phyloP scores from a whole-genome alignment of 805 yeast species.

The Metschnikowia koreensis region DNA sequence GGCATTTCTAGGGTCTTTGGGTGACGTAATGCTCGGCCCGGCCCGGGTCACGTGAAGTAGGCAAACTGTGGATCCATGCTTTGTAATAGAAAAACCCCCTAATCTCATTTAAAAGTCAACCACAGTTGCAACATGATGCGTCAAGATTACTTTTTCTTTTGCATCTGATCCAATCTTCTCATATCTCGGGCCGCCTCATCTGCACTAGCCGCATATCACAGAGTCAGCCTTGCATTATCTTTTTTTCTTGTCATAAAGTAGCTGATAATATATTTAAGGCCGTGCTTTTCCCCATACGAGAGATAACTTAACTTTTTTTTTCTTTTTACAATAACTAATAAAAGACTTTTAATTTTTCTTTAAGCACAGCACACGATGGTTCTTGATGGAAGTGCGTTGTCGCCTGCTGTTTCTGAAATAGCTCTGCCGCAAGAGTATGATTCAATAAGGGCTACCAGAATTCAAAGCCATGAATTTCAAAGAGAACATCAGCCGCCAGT shows the following conservation, averaged over 20 bases:
- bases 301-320: background rate
- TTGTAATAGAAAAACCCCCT: slow-evolving; percentile 1
- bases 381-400: slow-evolving; percentile 2
- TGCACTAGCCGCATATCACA: background rate
- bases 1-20: background rate
- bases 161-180: background rate
- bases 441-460: slow-evolving; percentile 9
- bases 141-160: background rate
- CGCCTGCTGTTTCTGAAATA: slow-evolving; percentile 12
- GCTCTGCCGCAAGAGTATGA: slow-evolving; percentile 19
- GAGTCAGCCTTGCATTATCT: background rate
- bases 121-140: slow-evolving; percentile 3
- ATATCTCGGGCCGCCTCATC: slow-evolving; percentile 2
- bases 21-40: background rate
- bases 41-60: slow-evolving; percentile 9
- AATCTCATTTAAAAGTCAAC: background rate
- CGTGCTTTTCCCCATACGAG: background rate
- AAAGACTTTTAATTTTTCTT: background rate
- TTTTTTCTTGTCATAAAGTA: background rate
- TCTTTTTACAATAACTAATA: background rate
- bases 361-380: background rate
- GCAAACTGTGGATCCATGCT: slow-evolving; percentile 9
- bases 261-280: background rate
- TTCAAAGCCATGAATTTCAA: slow-evolving; percentile 19
- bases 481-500: slow-evolving; percentile 18